These are phyloP conservation scores for Naganishia sp. DNA, from an alignment of 1,284 basidiomycete genomes.

Conservation along the genomic window DNA sequence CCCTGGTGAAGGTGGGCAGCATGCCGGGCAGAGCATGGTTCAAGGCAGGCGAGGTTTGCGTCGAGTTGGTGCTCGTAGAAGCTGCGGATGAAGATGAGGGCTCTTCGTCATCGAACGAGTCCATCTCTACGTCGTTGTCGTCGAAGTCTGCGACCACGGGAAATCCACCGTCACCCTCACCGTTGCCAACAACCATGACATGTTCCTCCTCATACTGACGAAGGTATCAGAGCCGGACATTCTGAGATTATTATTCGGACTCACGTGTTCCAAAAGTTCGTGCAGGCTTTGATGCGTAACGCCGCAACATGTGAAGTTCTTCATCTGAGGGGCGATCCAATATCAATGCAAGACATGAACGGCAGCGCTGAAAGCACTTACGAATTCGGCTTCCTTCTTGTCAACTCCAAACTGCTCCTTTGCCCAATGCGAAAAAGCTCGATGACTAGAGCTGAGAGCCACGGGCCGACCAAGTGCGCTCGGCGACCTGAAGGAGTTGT, in stretches of 20 bases:
- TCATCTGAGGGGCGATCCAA: constrained; percentile 24
- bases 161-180: constrained; percentile 28
- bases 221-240: too few relatives aligned
- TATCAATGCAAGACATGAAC: neutral
- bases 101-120: constrained; percentile 31
- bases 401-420: constrained; percentile 22
- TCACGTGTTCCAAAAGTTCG: constrained; percentile 34
- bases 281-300: constrained; percentile 32
- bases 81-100: constrained; percentile 30
- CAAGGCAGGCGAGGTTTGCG: constrained; percentile 31
- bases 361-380: constrained; percentile 5
- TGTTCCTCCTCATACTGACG: constrained; percentile 34
- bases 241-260: neutral
- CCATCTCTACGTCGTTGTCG: constrained; percentile 36
- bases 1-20: constrained; percentile 16
- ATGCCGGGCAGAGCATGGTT: constrained; percentile 31
- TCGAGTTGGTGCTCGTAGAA: constrained; percentile 27
- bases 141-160: constrained; percentile 28
- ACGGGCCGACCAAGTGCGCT: constrained; percentile 21
- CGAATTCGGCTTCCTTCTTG: constrained; percentile 34
- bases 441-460: constrained; percentile 8
- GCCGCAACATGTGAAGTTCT: constrained; percentile 35
- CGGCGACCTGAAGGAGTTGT: constrained; percentile 30
- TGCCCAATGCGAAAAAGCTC: constrained; percentile 28
- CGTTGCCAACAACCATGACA: constrained; percentile 30